phyloP scores from a whole-genome alignment of 169 alveolate species.

The Plasmodium yoelii region DNA sequence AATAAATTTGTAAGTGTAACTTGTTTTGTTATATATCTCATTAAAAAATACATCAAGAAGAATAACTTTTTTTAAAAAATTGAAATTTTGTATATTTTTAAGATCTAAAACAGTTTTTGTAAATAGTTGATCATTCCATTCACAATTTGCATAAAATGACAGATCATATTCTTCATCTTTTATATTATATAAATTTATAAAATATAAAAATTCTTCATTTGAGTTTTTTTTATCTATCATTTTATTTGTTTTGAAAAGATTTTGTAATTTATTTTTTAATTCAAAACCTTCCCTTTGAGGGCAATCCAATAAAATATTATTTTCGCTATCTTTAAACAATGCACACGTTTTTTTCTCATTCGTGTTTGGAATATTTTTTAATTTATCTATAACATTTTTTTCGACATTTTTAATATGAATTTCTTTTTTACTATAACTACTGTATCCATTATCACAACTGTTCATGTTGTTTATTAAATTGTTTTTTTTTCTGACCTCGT shows the following conservation, averaged over 20 bases:
- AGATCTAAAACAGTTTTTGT: slow-evolving; percentile 42
- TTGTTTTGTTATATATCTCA: slow-evolving; percentile 3
- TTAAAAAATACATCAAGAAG: slow-evolving; percentile 47
- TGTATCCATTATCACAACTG: neutral
- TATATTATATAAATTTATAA: slow-evolving; percentile 63
- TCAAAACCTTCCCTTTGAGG: slow-evolving; percentile 54
- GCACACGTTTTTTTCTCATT: neutral
- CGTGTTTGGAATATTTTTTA: neutral
- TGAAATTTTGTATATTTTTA: slow-evolving; percentile 6
- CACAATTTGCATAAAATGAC: slow-evolving; percentile 44
- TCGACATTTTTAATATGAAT: neutral
- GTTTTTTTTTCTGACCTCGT: neutral
- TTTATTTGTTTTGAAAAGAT: neutral
- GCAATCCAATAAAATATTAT: slow-evolving; percentile 29
- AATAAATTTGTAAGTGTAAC: slow-evolving; percentile 63
- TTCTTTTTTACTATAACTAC: neutral
- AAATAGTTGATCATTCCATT: slow-evolving; percentile 47
- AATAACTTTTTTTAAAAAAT: slow-evolving; percentile 15
- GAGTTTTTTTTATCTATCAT: slow-evolving; percentile 1
- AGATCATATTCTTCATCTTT: slow-evolving; percentile 59
- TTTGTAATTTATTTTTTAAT: slow-evolving; percentile 13
- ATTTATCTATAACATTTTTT: neutral
- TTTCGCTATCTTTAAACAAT: neutral
- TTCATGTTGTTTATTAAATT: neutral
- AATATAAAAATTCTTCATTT: slow-evolving; percentile 24